Conservation (phyloP, 371 early-diverging fungal genomes). For the Syncephalastrum sp. region DNA sequence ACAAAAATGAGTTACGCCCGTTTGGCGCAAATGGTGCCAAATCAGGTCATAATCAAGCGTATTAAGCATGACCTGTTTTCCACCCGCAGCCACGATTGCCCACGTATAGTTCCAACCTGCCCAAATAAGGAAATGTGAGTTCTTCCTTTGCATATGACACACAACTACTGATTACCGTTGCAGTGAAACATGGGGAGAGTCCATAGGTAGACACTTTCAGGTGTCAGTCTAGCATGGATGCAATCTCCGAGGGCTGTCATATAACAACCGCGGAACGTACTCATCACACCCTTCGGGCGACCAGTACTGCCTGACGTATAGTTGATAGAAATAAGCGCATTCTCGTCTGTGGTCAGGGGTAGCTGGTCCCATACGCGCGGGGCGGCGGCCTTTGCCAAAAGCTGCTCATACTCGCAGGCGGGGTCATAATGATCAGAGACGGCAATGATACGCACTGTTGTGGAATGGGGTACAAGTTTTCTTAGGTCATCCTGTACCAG, state of each 20-base stretch:
- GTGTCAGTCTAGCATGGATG: conserved; percentile 47
- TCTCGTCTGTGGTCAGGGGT: conserved; percentile 50
- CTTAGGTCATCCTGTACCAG: conserved; percentile 56
- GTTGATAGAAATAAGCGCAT: conserved; percentile 55
- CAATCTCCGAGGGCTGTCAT: conserved; percentile 50
- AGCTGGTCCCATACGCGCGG: conserved; percentile 47
- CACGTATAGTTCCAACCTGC: conserved; percentile 68
- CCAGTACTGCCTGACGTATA: conserved; percentile 71
- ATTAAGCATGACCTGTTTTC: conserved; percentile 55
- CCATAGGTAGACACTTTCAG: conserved; percentile 58
- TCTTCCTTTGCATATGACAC: background rate
- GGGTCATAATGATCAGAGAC: conserved; percentile 25
- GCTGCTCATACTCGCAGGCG: conserved; percentile 48
- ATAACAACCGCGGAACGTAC: conserved; percentile 48
- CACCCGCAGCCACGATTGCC: conserved; percentile 59
- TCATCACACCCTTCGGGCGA: conserved; percentile 57
- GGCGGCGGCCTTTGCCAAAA: conserved; percentile 23
- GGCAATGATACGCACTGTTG: conserved; percentile 14
- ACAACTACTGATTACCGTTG: conserved; percentile 35
- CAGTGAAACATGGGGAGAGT: conserved; percentile 72
- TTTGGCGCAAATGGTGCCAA: conserved; percentile 52
- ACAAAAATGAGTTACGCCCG: conserved; percentile 61
- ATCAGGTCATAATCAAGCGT: conserved; percentile 62
- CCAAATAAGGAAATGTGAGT: background rate
- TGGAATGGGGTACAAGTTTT: background rate